Base-by-base conservation (phyloP, 257 asterid genomes). In the Penstemon eatonii region DNA sequence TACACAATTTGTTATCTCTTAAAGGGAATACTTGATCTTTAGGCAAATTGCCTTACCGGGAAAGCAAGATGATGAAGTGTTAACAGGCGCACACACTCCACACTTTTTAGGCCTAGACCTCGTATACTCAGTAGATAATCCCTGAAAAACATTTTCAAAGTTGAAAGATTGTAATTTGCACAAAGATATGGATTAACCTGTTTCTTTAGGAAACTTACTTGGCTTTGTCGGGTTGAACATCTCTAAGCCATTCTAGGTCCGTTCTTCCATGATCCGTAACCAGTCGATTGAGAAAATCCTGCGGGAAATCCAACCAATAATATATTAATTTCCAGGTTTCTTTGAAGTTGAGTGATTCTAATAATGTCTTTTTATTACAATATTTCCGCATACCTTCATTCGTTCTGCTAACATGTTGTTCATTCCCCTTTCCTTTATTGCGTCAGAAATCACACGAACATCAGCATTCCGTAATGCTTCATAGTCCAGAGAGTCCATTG, bases 221-320 rank as follows among this genome's bases (percentile, higher is more conserved):
- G 68, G 82, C 90, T 80, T 77, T 82, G 73, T 88, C 96, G 47
- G 95, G 88, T 19, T 82, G 82, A 71, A 87, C 92, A 72, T 88
- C 88, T 81, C 97, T 83, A 70, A 93, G 73, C 99, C 99, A 93
- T 88, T 93, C 99, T 18, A 93, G 90, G 83, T 93, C 97, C 25
- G 85, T 70, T 62, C 83, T 83, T 74, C 78, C 97, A 72, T 93
- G 99, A 37, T 93, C 99, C 61, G 67, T 67, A 50, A 87, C 96
- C 66, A 93, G 38, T 39, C 97, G 88, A 64, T 90, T 66, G 45
- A 93, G 97, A 63, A 93, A 93, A 71, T 76, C 94, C 99, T 93
- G 91, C 84, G 80, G 60, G 79, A 78, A 70, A 71, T 60, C 78
- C 68, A 65, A 56, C 9, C 50, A 73, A n/a, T 33, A 25, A 60